Percentiles rank a stretch among this genome's conserved stretches.
Evolutionary conservation across 1,284 basidiomycete species (phyloP).

Genomic region (Cutaneotrichosporon cutaneum): DNA sequence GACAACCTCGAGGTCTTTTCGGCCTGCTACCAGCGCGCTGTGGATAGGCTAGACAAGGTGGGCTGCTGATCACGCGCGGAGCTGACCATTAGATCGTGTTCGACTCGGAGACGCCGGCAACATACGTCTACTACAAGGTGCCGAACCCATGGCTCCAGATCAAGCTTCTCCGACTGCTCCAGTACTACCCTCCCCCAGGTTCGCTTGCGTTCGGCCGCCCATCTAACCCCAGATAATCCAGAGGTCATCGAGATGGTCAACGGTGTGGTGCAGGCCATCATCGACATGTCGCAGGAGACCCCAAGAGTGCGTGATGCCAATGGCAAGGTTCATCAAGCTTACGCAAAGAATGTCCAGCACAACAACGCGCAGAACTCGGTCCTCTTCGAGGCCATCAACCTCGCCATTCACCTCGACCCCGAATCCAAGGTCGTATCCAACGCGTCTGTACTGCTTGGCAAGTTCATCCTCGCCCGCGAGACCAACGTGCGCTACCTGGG

Average conservation of each 20-base stretch:
- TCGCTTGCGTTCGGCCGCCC: slow-evolving; percentile 24
- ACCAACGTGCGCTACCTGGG: slow-evolving; percentile 98
- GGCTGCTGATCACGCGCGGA: slow-evolving; percentile 32
- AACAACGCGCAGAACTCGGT: slow-evolving; percentile 98
- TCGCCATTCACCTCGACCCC: slow-evolving; percentile 94
- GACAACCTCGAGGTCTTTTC: slow-evolving; percentile 86
- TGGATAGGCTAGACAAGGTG: slow-evolving; percentile 81
- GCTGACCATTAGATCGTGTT: slow-evolving; percentile 69
- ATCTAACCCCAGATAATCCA: slow-evolving; percentile 67
- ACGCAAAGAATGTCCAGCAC: slow-evolving; percentile 81
- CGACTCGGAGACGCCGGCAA: slow-evolving; percentile 79
- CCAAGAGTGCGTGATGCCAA: slow-evolving; percentile 55
- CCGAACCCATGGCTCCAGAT: slow-evolving; percentile 98
- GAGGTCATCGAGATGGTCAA: slow-evolving; percentile 74
- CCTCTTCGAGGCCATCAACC: slow-evolving; percentile 96
- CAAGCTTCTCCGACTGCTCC: slow-evolving; percentile 86
- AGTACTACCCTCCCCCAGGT: slow-evolving; percentile 95
- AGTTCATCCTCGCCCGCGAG: slow-evolving; percentile 95
- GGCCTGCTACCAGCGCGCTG: slow-evolving; percentile 91
- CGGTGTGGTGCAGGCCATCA: slow-evolving; percentile 82
- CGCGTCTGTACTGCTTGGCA: slow-evolving; percentile 87
- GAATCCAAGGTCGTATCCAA: slow-evolving; percentile 84
- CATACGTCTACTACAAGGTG: slow-evolving; percentile 84
- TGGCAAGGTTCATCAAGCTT: slow-evolving; percentile 9
- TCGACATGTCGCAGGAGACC: slow-evolving; percentile 90